phyloP scores from a whole-genome alignment of 2,329 filamentous ascomycete genomes.

The Pseudocercospora macadamiae region DNA sequence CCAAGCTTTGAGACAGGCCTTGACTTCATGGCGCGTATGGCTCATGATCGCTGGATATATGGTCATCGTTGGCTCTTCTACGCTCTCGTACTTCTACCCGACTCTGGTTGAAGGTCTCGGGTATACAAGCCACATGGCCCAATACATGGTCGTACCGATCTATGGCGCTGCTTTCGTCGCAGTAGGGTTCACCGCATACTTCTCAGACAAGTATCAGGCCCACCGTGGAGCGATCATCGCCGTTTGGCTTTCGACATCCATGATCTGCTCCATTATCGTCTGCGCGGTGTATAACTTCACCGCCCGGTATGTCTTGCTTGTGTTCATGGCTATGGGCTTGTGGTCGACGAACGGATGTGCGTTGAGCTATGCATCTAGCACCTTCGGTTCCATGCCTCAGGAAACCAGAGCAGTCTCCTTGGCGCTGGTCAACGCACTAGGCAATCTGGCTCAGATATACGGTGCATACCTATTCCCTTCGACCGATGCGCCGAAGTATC shows the following conservation, averaged over 20 bases:
- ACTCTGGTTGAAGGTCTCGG: conserved; percentile 57
- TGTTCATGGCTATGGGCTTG: conserved; percentile 59
- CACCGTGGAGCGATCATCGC: conserved; percentile 55
- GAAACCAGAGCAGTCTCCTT: conserved; percentile 36
- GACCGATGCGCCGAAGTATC: conserved; percentile 38
- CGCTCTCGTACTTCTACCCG: conserved; percentile 59
- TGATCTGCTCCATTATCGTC: conserved; percentile 44
- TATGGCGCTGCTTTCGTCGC: conserved; percentile 58
- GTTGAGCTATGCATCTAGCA: conserved; percentile 56
- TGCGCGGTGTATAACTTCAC: conserved; percentile 54
- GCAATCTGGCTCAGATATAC: conserved; percentile 41
- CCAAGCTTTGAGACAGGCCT: conserved; percentile 44
- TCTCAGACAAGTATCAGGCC: conserved; percentile 51
- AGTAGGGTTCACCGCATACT: conserved; percentile 51
- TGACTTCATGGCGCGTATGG: conserved; percentile 53
- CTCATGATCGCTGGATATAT: conserved; percentile 56
- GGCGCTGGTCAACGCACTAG: conserved; percentile 37
- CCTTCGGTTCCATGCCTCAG: conserved; percentile 52
- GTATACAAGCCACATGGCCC: conserved; percentile 50
- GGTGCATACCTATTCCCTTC: conserved; percentile 41
- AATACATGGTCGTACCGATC: conserved; percentile 55
- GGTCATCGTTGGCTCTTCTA: conserved; percentile 54
- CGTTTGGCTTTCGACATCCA: conserved; percentile 49
- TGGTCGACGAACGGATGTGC: conserved; percentile 58
- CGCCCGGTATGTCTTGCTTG: conserved; percentile 58